These are phyloP conservation scores for Gaeumannomyces tritici DNA, from an alignment of 2,329 filamentous ascomycete genomes.

Conservation along the genomic window DNA sequence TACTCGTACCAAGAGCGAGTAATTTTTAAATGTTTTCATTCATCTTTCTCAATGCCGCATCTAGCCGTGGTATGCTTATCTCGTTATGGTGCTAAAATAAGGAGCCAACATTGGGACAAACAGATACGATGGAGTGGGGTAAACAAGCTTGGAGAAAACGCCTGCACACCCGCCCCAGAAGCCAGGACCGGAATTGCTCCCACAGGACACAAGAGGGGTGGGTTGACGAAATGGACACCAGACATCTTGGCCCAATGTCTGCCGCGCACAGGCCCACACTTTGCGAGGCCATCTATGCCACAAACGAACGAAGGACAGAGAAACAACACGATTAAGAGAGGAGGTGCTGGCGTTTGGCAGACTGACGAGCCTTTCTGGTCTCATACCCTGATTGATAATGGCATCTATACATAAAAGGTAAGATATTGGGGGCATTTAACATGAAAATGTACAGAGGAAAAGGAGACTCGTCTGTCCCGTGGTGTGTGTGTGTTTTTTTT, in stretches of 20 bases:
- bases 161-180: too few relatives aligned
- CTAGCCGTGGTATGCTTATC: neutral
- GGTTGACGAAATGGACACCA: neutral
- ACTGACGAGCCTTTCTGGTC: slow-evolving; percentile 3
- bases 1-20: neutral
- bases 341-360: slow-evolving; percentile 3
- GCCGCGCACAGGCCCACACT: neutral
- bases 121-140: too few relatives aligned
- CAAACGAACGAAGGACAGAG: neutral
- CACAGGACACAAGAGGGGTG: too few relatives aligned
- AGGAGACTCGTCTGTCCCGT: neutral
- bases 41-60: neutral
- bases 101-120: too few relatives aligned
- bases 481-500: neutral
- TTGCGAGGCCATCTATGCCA: neutral
- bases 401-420: neutral
- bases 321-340: neutral
- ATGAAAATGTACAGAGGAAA: neutral
- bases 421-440: neutral
- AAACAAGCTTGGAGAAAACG: too few relatives aligned
- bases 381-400: slow-evolving; percentile 1
- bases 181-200: neutral
- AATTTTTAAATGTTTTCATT: neutral
- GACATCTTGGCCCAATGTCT: neutral
- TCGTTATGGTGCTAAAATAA: too few relatives aligned